These are phyloP conservation scores for Babesia bigemina DNA, from an alignment of 169 alveolate genomes.

Conservation along the genomic window DNA sequence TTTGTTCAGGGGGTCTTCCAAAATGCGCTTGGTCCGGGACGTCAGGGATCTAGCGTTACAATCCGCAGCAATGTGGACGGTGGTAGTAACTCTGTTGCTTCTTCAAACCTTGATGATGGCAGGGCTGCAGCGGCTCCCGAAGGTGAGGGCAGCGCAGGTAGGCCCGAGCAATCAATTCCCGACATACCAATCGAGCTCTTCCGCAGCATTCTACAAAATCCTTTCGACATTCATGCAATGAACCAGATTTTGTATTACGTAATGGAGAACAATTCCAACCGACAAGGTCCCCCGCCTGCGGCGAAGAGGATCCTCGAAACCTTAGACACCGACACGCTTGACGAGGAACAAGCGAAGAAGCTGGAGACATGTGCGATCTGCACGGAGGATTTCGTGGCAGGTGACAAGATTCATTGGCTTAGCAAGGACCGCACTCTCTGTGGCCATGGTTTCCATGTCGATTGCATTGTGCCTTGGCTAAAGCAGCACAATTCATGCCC, in stretches of 20 bases:
- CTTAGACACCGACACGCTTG: conserved; percentile 71
- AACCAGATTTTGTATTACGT: conserved; percentile 71
- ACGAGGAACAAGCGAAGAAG: conserved; percentile 63
- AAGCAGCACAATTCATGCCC: conserved; percentile 94
- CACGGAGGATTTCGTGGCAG: conserved; percentile 79
- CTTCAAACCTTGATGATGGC: neutral
- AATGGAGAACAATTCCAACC: conserved; percentile 84
- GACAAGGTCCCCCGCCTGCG: conserved; percentile 86
- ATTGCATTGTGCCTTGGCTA: conserved; percentile 94
- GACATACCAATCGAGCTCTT: conserved; percentile 12
- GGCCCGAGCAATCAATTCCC: conserved; percentile 1
- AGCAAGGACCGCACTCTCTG: conserved; percentile 79
- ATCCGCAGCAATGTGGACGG: conserved; percentile 6
- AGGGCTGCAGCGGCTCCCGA: neutral
- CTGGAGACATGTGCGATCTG: conserved; percentile 83
- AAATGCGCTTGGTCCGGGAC: conserved; percentile 22
- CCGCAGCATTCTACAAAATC: conserved; percentile 40
- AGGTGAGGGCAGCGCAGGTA: neutral
- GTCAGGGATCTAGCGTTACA: neutral
- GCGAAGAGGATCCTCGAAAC: conserved; percentile 74
- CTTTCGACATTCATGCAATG: conserved; percentile 69
- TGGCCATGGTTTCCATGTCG: conserved; percentile 91
- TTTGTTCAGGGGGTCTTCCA: conserved; percentile 39
- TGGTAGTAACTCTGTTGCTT: neutral
- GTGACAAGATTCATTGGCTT: conserved; percentile 77